Evolutionary conservation across 345 rosid species (phyloP).

Genomic region (Camelina laxa): DNA sequence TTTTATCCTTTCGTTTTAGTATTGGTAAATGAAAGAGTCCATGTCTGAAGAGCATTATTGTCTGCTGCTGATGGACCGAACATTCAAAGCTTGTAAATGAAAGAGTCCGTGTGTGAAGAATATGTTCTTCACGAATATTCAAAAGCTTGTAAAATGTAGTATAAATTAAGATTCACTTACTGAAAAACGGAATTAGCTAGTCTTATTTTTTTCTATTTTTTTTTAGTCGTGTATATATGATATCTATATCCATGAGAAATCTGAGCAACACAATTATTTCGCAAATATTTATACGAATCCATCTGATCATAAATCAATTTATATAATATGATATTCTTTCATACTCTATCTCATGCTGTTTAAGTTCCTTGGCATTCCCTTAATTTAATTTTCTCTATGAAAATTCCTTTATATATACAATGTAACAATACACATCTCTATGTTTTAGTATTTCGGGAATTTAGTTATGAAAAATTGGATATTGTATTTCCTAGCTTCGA

Average conservation of each 20-base stretch:
- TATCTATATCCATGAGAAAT: no score
- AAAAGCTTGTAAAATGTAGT: background rate
- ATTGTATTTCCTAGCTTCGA: background rate
- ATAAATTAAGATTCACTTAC: background rate
- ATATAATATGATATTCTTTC: no score
- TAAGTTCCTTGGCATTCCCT: background rate
- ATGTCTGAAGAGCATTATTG: background rate
- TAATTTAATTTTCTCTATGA: background rate
- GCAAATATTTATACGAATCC: no score
- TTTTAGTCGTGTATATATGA: no score
- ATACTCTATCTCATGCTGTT: background rate
- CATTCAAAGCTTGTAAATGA: background rate
- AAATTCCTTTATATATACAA: background rate
- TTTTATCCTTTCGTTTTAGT: background rate
- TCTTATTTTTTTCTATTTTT: no score
- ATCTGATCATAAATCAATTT: no score
- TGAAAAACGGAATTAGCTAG: background rate
- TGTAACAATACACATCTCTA: background rate
- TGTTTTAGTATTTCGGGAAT: background rate
- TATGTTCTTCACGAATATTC: background rate
- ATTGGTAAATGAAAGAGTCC: background rate
- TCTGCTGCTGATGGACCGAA: background rate
- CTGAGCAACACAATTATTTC: no score
- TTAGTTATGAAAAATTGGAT: background rate
- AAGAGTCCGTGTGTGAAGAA: background rate